Evolutionary conservation across 1,284 basidiomycete species (phyloP).

Genomic region (Boletus hoseneyae): DNA sequence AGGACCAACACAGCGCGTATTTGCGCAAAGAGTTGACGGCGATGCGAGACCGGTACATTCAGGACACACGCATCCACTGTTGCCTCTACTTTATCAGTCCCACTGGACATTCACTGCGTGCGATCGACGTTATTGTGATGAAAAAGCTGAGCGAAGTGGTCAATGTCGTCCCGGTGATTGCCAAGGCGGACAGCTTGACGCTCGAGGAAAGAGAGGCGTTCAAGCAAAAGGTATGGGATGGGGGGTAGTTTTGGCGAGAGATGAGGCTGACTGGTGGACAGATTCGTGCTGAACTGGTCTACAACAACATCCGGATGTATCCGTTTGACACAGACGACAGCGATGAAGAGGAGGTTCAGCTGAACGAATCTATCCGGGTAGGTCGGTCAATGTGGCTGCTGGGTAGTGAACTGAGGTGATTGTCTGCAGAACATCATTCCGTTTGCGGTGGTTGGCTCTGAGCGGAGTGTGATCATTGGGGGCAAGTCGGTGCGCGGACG

Average conservation of each 20-base stretch:
- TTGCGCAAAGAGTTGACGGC: slow-evolving; percentile 98
- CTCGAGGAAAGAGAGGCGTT: slow-evolving; percentile 90
- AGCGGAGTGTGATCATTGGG: slow-evolving; percentile 91
- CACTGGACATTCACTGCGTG: slow-evolving; percentile 87
- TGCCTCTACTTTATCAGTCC: slow-evolving; percentile 99
- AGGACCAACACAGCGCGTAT: slow-evolving; percentile 99
- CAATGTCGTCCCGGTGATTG: slow-evolving; percentile 98
- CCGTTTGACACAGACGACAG: slow-evolving; percentile 97
- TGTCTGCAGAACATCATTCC: slow-evolving; percentile 80
- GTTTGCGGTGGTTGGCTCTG: slow-evolving; percentile 95
- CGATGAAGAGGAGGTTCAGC: slow-evolving; percentile 86
- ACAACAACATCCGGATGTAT: slow-evolving; percentile 93
- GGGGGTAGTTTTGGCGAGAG: background rate
- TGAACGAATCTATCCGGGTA: slow-evolving; percentile 91
- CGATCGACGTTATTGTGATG: slow-evolving; percentile 98
- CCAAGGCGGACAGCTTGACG: slow-evolving; percentile 96
- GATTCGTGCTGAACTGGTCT: slow-evolving; percentile 91
- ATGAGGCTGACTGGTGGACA: slow-evolving; percentile 30
- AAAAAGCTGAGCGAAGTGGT: slow-evolving; percentile 98
- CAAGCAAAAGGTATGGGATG: slow-evolving; percentile 76
- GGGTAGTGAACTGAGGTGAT: slow-evolving; percentile 1
- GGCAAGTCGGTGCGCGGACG: slow-evolving; percentile 94
- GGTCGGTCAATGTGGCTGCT: slow-evolving; percentile 28
- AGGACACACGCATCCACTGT: slow-evolving; percentile 98
- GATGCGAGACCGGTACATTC: slow-evolving; percentile 97